These are phyloP conservation scores for Psidium guajava DNA, from an alignment of 345 rosid genomes.

Conservation along the genomic window DNA sequence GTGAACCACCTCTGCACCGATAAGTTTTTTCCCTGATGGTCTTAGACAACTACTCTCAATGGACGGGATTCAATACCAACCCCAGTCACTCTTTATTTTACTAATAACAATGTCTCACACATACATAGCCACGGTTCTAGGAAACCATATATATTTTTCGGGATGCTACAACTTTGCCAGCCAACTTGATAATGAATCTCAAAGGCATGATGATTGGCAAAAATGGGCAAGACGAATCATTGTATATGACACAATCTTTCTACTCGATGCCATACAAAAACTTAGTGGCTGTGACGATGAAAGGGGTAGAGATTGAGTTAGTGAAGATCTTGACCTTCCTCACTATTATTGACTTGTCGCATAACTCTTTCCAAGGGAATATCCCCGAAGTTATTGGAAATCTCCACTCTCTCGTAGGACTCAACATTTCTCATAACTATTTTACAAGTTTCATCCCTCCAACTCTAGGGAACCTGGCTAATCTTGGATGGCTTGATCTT, in stretches of 20 bases:
- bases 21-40: too few species aligned
- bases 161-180: not conserved
- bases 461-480: not conserved
- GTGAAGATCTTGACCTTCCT: not conserved
- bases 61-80: too few species aligned
- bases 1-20: too few species aligned
- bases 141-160: too few species aligned
- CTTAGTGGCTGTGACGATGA: rapidly evolving
- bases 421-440: not conserved
- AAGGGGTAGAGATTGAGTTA: not conserved
- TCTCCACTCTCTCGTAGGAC: not conserved
- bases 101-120: too few species aligned
- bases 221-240: not conserved
- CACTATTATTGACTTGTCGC: not conserved
- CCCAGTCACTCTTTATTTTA: too few species aligned
- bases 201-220: not conserved
- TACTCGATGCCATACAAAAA: too few species aligned
- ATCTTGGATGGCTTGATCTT: not conserved
- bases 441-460: not conserved
- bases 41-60: too few species aligned
- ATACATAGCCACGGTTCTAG: too few species aligned
- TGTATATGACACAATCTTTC: not conserved
- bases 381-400: rapidly evolving
- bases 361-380: not conserved
- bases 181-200: not conserved